These are phyloP conservation scores for Sphenostylis stenocarpa DNA, from an alignment of 306 rosid genomes.

Conservation along the genomic window DNA sequence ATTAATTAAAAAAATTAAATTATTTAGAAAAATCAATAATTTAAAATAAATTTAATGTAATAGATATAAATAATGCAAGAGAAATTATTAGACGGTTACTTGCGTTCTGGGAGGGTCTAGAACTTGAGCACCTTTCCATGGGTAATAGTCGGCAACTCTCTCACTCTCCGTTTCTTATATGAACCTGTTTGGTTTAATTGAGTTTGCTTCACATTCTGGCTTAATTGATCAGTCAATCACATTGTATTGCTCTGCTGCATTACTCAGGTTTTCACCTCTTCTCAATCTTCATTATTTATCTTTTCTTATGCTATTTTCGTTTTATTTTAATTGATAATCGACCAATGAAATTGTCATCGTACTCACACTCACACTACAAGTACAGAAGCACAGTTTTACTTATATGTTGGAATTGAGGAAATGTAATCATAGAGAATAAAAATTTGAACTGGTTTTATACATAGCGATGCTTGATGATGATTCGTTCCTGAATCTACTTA, in stretches of 20 bases:
- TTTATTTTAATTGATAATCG: background rate
- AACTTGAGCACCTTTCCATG: slow-evolving; percentile 14
- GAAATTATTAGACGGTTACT: background rate
- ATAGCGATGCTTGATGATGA: background rate
- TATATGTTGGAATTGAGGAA: background rate
- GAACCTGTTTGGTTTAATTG: background rate
- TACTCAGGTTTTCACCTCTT: background rate
- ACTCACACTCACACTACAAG: background rate
- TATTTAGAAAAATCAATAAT: too few relatives aligned
- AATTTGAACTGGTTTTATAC: background rate
- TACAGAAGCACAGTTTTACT: background rate
- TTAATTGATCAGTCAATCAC: background rate
- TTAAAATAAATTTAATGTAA: too few relatives aligned
- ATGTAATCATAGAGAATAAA: background rate
- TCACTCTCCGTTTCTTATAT: background rate
- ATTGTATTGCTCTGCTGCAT: slow-evolving; percentile 16
- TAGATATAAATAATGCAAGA: background rate
- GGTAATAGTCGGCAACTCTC: background rate
- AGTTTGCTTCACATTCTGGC: background rate
- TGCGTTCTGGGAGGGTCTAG: background rate
- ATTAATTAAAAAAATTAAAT: too few relatives aligned
- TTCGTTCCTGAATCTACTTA: background rate
- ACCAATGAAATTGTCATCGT: background rate
- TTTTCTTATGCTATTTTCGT: background rate
- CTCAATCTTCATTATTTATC: background rate